These are phyloP conservation scores for Emericellopsis atlantica DNA, from an alignment of 2,329 filamentous ascomycete species.

Conservation along the genomic window DNA sequence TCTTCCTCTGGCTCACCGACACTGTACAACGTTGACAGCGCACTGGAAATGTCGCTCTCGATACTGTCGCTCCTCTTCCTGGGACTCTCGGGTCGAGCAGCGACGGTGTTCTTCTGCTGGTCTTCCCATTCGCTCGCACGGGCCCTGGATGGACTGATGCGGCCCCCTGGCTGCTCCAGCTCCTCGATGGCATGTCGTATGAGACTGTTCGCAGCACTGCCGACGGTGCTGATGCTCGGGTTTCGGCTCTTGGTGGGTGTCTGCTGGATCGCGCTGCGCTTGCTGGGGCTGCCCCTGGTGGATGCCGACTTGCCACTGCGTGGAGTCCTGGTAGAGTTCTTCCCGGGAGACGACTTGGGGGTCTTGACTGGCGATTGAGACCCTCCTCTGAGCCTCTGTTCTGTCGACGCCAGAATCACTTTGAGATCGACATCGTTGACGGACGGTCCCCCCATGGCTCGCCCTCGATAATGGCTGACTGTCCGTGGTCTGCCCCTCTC, in stretches of 20 bases:
- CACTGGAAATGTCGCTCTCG: constrained; percentile 35
- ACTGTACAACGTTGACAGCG: constrained; percentile 44
- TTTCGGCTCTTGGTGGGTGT: constrained; percentile 10
- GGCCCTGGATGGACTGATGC: constrained; percentile 23
- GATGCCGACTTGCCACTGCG: constrained; percentile 2
- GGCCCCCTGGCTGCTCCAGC: constrained; percentile 18
- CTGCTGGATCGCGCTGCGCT: constrained; percentile 9
- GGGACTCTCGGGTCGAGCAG: neutral
- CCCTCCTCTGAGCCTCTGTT: constrained; percentile 32
- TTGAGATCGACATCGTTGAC: constrained; percentile 33
- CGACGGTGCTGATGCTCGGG: constrained; percentile 17
- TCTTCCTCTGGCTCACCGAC: constrained; percentile 33
- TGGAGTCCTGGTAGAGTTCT: constrained; percentile 13
- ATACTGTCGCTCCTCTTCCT: constrained; percentile 15
- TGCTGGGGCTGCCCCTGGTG: constrained; percentile 12
- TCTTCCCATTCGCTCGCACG: constrained; percentile 11
- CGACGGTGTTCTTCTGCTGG: constrained; percentile 4
- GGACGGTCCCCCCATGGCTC: neutral
- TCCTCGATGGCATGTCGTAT: constrained; percentile 21
- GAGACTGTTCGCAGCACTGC: constrained; percentile 26
- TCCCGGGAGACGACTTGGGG: constrained; percentile 12
- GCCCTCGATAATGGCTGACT: neutral
- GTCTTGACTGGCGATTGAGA: constrained; percentile 18
- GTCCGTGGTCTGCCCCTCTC: constrained; percentile 1
- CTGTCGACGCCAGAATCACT: constrained; percentile 39